phyloP scores from a whole-genome alignment of 768 basidiomycete species.

The Tephrocybe sp. region DNA sequence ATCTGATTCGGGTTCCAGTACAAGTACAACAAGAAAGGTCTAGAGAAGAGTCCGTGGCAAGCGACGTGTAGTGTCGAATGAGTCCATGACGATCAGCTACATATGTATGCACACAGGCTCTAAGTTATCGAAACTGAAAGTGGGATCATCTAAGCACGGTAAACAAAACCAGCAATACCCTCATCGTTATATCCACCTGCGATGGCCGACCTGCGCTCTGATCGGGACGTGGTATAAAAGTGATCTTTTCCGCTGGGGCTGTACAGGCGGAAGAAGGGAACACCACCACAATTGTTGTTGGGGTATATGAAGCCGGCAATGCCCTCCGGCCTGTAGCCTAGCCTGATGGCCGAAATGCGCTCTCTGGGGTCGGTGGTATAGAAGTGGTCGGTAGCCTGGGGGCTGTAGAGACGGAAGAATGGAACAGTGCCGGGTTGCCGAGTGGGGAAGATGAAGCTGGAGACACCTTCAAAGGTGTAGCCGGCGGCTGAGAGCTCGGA shows the following conservation, averaged over 20 bases:
- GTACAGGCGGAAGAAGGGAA: constrained; percentile 21
- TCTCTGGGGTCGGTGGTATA: constrained; percentile 21
- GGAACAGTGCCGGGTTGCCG: constrained; percentile 13
- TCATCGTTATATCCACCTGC: constrained; percentile 6
- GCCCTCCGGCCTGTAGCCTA: constrained; percentile 17
- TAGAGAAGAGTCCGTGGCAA: no score
- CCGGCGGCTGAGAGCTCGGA: constrained; percentile 9
- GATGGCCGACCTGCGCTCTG: constrained; percentile 8
- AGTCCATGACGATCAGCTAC: no score
- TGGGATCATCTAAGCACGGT: no score
- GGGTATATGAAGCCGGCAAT: no score
- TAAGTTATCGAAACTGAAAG: no score
- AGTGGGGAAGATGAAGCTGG: constrained; percentile 14
- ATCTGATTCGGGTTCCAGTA: no score
- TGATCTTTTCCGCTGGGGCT: constrained; percentile 15
- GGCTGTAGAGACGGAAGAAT: constrained; percentile 24
- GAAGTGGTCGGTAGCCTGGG: constrained; percentile 23
- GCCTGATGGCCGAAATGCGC: constrained; percentile 7
- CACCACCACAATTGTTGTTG: no score
- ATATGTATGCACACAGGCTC: no score
- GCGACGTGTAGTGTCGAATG: no score
- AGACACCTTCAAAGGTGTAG: constrained; percentile 9
- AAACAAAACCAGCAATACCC: constrained; percentile 13
- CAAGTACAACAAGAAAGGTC: no score
- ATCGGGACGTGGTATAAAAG: constrained; percentile 20